A percentile compares a stretch with the other conserved stretches of the same genome.
Evolutionary conservation across 2,329 filamentous ascomycete genomes (phyloP).

Genomic region (Aspergillus versicolor): DNA sequence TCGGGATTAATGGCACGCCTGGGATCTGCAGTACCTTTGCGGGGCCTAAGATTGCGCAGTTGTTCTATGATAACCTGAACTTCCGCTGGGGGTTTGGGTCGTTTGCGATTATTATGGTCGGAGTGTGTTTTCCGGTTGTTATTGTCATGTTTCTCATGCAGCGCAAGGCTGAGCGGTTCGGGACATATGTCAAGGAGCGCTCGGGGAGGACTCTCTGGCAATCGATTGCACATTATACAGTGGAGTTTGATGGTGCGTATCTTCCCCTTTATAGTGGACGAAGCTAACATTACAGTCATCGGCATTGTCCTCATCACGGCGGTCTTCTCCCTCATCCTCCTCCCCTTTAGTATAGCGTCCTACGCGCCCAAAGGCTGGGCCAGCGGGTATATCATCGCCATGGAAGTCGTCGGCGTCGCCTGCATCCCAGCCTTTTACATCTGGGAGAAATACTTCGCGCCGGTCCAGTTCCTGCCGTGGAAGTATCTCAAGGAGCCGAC

Average conservation of each 20-base stretch:
- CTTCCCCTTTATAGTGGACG: too few species aligned
- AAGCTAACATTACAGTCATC: constrained; percentile 12
- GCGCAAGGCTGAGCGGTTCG: background rate
- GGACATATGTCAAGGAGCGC: background rate
- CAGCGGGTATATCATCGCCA: constrained; percentile 21
- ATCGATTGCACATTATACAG: background rate
- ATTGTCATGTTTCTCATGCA: background rate
- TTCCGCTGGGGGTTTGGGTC: constrained; percentile 65
- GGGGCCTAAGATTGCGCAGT: constrained; percentile 51
- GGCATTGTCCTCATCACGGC: constrained; percentile 30
- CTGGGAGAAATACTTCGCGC: constrained; percentile 23
- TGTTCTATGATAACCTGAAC: constrained; percentile 51
- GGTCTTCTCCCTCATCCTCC: constrained; percentile 29
- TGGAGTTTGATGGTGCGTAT: too few species aligned
- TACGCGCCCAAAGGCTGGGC: constrained; percentile 15
- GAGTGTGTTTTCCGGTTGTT: background rate
- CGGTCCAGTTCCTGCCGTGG: constrained; percentile 24
- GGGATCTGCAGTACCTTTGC: constrained; percentile 57
- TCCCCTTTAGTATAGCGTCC: constrained; percentile 27
- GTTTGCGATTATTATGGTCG: constrained; percentile 55
- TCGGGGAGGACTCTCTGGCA: constrained; percentile 8
- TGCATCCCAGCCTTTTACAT: constrained; percentile 19
- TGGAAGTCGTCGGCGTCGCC: constrained; percentile 18
- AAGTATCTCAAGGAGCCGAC: constrained; percentile 23
- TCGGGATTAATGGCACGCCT: constrained; percentile 59